Percentiles rank a stretch among this genome's conserved stretches.
These are phyloP conservation scores for Neurospora sp. DNA, from an alignment of 495 filamentous ascomycete genomes.

Conservation along the genomic window DNA sequence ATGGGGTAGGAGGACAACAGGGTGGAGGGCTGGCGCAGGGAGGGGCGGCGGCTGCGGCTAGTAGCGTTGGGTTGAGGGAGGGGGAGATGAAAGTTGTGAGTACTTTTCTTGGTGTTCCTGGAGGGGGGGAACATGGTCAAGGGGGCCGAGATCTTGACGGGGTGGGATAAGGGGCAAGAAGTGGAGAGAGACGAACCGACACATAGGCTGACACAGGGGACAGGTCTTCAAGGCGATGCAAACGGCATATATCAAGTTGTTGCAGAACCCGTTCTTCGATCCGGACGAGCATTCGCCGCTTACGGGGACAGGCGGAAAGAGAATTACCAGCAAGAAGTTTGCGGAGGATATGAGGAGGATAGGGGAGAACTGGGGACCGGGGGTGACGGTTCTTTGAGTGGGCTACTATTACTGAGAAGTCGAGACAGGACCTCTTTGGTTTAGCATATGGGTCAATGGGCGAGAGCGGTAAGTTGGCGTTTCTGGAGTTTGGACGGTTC, in stretches of 20 bases:
- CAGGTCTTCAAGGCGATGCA: slow-evolving; percentile 87
- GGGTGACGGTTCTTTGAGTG: slow-evolving; percentile 31
- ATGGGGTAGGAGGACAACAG: slow-evolving; percentile 3
- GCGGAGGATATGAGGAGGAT: slow-evolving; percentile 73
- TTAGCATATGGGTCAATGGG: background rate
- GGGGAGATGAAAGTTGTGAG: slow-evolving; percentile 64
- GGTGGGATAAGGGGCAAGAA: too few species aligned
- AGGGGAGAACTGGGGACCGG: slow-evolving; percentile 59
- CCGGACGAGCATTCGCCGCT: slow-evolving; percentile 70
- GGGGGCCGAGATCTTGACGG: too few species aligned
- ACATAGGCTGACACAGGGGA: background rate
- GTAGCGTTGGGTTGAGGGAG: slow-evolving; percentile 52
- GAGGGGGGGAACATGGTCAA: too few species aligned
- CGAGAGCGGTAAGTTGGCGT: background rate
- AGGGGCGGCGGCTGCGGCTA: slow-evolving; percentile 21
- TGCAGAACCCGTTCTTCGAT: slow-evolving; percentile 92
- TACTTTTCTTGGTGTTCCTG: too few species aligned
- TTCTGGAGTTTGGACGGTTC: background rate
- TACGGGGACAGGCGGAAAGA: slow-evolving; percentile 42
- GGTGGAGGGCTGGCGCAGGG: slow-evolving; percentile 1
- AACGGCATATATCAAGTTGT: slow-evolving; percentile 73
- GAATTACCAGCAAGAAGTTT: slow-evolving; percentile 73
- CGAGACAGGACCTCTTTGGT: background rate
- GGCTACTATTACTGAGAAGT: background rate
- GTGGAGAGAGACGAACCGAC: too few species aligned